Base-by-base conservation (phyloP, 805 yeast species). In the Candida sanyiensis region DNA sequence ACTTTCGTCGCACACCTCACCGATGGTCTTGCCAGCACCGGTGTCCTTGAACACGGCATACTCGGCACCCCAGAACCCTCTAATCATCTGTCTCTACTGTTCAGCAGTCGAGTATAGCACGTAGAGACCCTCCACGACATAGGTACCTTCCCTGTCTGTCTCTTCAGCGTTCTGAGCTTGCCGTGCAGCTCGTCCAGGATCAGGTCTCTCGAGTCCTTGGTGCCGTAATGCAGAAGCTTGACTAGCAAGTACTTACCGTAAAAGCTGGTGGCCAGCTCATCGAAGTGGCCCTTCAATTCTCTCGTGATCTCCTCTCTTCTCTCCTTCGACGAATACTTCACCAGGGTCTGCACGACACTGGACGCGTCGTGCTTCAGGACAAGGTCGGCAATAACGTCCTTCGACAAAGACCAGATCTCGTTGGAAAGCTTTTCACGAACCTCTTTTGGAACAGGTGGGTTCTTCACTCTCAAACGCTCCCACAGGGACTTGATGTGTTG, bases 91-190 rank as follows among this genome's bases (percentile, higher is more conserved):
- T 40, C 77, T 75, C 61, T 77, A 84, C 64, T 90, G 97, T 46
- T 80, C 85, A 22, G 82, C 73, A 18, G 87, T 77, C 9, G 96
- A 77, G 61, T 89, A 90, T 41, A 88, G 74, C 18, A 86, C 85
- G 58, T 70, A 90, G 54, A 86, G 70, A 69, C 90, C 98, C 64
- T 90, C 97, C 48, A 89, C 88, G 28, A 90, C 97, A 55, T 90
- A 88, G 11, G 97, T 97, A 64, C 97, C 98, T 70, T 90, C 97
- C 66, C 84, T 82, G 65, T n/a, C n/a, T 90, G 97, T 69, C 95
- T 80, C 93, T 90, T 87, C 42, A 90, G 69, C 63, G 87, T 90
- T 60, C 96, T 74, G 54, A 86, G 75, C 52, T 81, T 80, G 35
- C 98, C 98, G 56, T 88, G 95, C 49, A 90, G 71, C 64, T 88